Percentiles rank a stretch among this genome's conserved stretches.
These are phyloP conservation scores for Cryptosporidium muris DNA, from an alignment of 169 alveolate species.

Conservation along the genomic window DNA sequence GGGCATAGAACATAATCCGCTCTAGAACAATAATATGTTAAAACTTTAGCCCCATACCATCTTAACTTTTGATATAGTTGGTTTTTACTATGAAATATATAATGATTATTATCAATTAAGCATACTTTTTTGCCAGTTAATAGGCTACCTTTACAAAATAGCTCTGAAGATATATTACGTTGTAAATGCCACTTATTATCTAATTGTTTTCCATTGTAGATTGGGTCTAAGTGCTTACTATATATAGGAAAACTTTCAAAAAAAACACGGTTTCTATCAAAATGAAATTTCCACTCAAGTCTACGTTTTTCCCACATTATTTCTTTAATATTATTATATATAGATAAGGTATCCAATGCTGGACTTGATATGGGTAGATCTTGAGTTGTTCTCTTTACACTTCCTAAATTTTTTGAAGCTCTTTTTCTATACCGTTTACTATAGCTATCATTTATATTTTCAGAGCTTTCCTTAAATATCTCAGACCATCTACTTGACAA, in stretches of 20 bases:
- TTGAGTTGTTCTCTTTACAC: too few relatives aligned
- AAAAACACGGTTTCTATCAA: conserved; percentile 38
- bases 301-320: too few relatives aligned
- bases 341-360: too few relatives aligned
- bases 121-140: conserved; percentile 34
- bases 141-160: not conserved
- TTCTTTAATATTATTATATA: too few relatives aligned
- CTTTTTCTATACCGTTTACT: too few relatives aligned
- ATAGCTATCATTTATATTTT: not conserved
- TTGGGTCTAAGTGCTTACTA: conserved; percentile 34
- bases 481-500: too few relatives aligned
- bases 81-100: conserved; percentile 40
- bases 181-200: not conserved
- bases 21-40: conserved; percentile 50
- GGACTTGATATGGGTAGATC: too few relatives aligned
- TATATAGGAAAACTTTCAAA: conserved; percentile 65
- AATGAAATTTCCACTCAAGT: not conserved
- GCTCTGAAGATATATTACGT: too few relatives aligned
- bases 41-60: conserved; percentile 65
- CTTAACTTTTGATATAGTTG: conserved; percentile 30
- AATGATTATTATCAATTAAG: conserved; percentile 33
- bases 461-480: not conserved
- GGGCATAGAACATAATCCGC: conserved; percentile 53
- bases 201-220: not conserved
- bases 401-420: too few relatives aligned